Evolutionary conservation across 768 basidiomycete species (phyloP), one percentile per base, ranked within the genome.

Genomic region (Calocybe gangraenosa): DNA sequence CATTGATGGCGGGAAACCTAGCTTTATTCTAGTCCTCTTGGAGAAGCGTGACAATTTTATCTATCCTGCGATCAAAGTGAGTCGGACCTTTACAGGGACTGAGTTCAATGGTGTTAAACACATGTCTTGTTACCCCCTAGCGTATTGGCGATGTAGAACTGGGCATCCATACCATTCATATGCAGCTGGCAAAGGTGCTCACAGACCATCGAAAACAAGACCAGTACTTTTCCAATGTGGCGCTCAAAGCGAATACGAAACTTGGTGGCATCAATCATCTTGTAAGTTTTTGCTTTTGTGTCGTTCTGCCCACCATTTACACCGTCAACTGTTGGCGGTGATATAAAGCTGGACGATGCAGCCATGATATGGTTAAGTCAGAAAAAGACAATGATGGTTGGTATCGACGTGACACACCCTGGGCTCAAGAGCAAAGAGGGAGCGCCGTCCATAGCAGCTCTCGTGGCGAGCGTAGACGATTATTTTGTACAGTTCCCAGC

Each of bases 351-450:
- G 8, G 82, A 83, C 25, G 58, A 67, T 0, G 54, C 47, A 1
- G 75, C 78, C 1, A 78, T 83, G 73, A 54, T 48, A 31, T 91
- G 87, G 87, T 64, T 91, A 37, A 77, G 60, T 1, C 76, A 76
- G 60, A 70, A 73, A 52, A 74, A 73, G 43, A 91, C 89, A 9
- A 92, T 92, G 84, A 65, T 92, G 57, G 81, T 92, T 2, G 90
- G 90, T 0, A 87, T 89, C 51, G 88, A 92, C 56, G 87, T 89
- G 0, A 91, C 87, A 0, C 88, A 92, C 51, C 86, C 88, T 3
- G 76, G 84, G 1, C 83, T 84, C 1, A 73, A 65, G 5, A 85
- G 84, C 51, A 59, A 69, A 41, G 71, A 72, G 2, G 90, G 89
- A 2, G 82, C 87, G 1, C 90, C 90, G 2, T 89, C 87, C 0